Percentiles rank a stretch among this genome's conserved stretches.
Evolutionary conservation across 2,329 filamentous ascomycete species (phyloP).

Genomic region (Cytospora mali): DNA sequence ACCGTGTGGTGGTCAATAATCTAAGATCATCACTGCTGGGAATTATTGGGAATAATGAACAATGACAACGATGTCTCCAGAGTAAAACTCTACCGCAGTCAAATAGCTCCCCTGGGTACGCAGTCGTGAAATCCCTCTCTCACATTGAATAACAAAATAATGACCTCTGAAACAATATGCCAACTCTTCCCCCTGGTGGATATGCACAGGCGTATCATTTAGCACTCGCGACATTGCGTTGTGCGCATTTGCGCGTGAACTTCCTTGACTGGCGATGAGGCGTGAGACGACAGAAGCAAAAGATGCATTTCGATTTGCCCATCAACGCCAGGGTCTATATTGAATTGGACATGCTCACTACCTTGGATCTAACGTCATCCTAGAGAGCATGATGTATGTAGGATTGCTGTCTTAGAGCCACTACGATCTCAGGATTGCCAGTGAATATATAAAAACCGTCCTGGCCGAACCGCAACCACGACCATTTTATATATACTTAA

Average conservation of each 20-base stretch:
- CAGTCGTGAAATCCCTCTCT: neutral
- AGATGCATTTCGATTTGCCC: neutral
- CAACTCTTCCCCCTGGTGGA: neutral
- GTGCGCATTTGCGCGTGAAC: slow-evolving; percentile 20
- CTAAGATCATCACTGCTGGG: neutral
- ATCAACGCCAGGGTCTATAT: neutral
- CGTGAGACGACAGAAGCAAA: neutral
- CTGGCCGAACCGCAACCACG: too few relatives aligned
- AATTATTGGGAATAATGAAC: neutral
- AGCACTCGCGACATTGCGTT: slow-evolving; percentile 1
- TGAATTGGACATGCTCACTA: neutral
- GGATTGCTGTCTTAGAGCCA: neutral
- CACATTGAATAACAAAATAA: neutral
- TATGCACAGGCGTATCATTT: neutral
- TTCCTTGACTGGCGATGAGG: neutral
- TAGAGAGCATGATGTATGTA: neutral
- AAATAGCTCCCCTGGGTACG: neutral
- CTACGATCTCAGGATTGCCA: neutral
- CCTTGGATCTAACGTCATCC: neutral
- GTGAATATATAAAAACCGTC: too few relatives aligned
- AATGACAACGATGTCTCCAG: neutral
- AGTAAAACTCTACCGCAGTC: neutral
- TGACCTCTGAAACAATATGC: neutral
- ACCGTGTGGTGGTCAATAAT: neutral
- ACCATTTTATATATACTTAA: too few relatives aligned